Percentiles rank a stretch among this genome's conserved stretches.
phyloP scores from a whole-genome alignment of 352 stramenopile species.

The Phytophthora lateralis region DNA sequence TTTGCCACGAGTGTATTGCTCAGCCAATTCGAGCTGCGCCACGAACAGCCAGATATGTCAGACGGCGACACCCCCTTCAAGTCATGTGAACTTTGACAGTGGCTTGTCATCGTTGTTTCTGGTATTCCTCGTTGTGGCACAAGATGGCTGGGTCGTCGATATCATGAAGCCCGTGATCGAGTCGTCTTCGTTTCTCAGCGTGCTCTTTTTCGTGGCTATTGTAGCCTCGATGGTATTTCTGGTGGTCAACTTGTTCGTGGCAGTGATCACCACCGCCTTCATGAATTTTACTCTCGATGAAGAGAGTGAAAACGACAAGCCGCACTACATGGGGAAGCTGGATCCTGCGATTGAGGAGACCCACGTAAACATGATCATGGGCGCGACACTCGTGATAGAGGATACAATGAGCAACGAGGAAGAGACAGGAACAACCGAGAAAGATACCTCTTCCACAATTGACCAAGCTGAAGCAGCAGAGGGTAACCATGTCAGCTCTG shows the following conservation, averaged over 20 bases:
- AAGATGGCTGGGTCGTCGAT: constrained; percentile 78
- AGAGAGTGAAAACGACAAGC: constrained; percentile 39
- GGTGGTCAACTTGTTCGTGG: constrained; percentile 84
- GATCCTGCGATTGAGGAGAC: constrained; percentile 65
- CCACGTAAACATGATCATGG: constrained; percentile 84
- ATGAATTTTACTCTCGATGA: constrained; percentile 81
- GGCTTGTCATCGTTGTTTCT: constrained; percentile 74
- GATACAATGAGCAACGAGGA: constrained; percentile 31
- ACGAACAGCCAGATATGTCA: constrained; percentile 45
- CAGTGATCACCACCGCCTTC: constrained; percentile 84
- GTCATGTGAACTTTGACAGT: constrained; percentile 74
- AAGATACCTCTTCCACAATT: background rate
- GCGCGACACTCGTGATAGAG: constrained; percentile 77
- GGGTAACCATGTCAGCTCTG: constrained; percentile 1
- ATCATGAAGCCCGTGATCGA: constrained; percentile 84
- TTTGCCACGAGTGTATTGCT: constrained; percentile 61
- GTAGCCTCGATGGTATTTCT: constrained; percentile 82
- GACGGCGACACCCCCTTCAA: constrained; percentile 38
- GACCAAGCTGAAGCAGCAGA: constrained; percentile 1
- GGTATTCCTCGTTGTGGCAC: constrained; percentile 79
- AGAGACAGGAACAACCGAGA: background rate
- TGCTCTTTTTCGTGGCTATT: constrained; percentile 75
- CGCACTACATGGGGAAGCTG: constrained; percentile 61
- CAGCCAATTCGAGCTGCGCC: constrained; percentile 44
- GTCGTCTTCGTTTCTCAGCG: constrained; percentile 53